Conservation (phyloP, 1,284 basidiomycete species). For the Trametes hirsuta region DNA sequence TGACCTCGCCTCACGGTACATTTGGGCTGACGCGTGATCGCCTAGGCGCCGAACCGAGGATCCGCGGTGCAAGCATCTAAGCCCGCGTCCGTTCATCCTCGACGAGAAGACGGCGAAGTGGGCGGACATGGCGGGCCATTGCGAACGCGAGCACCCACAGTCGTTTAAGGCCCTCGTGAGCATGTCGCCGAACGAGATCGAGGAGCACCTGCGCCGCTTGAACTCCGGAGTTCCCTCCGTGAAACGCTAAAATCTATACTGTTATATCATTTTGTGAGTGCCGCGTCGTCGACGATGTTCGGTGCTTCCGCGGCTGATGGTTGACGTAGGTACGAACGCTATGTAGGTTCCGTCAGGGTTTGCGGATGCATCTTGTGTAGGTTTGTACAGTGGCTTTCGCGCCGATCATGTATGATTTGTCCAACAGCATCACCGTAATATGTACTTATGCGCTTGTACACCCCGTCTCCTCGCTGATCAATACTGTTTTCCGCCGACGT, state of each 20-base stretch:
- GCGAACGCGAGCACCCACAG: constrained; percentile 24
- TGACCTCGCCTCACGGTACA: neutral
- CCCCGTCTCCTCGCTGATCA: too few species aligned
- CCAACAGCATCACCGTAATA: too few species aligned
- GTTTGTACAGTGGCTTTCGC: too few species aligned
- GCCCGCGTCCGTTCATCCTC: constrained; percentile 10
- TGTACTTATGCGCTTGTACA: too few species aligned
- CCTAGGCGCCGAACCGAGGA: neutral
- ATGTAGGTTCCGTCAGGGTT: too few species aligned
- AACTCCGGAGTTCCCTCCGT: neutral
- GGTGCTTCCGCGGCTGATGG: too few species aligned
- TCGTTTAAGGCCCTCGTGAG: constrained; percentile 17
- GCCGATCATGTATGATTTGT: too few species aligned
- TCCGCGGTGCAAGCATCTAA: neutral
- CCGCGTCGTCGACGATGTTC: too few species aligned
- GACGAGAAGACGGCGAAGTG: constrained; percentile 16
- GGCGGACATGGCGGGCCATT: constrained; percentile 24
- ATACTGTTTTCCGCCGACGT: too few species aligned
- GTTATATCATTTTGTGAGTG: neutral
- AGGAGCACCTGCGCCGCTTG: constrained; percentile 4
- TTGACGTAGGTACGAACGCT: too few species aligned
- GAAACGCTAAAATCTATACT: neutral
- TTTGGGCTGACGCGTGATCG: neutral
- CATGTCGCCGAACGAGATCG: constrained; percentile 23
- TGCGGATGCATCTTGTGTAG: too few species aligned